Evolutionary conservation across 2,329 filamentous ascomycete species (phyloP), one percentile per base, ranked within the genome.

Genomic region (Penicillium oxalicum): DNA sequence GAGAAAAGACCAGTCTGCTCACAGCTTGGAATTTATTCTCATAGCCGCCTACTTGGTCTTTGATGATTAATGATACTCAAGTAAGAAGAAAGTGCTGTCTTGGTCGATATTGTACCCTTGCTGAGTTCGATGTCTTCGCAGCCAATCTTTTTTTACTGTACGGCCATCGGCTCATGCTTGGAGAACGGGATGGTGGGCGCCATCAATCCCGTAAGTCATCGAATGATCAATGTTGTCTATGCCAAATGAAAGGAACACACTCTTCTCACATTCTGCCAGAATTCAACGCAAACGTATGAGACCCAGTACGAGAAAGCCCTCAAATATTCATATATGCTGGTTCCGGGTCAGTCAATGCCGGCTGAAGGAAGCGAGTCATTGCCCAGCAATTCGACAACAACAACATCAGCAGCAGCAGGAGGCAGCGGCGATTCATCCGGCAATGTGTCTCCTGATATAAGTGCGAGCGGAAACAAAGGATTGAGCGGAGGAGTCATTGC

Each of bases 121-220:
- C 9, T 6, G 3, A n/a, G 11, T 24, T 13, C 12, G 3, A 32
- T 11, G 29, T 7, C 5, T 12, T 2, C 4, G 18, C 32, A 69
- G 24, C 83, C 85, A 0, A 77, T 83, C 12, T 87, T 84, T 63
- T 86, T 79, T 65, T 88, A 88, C 64, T 88, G 84, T 54, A 80
- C 82, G 0, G 84, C 84, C 0, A 76, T 80, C 0, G 77, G 74
- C 0, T 87, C 84, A 2, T 91, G 87, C 60, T 74, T 75, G 3
- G 65, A 70, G 2, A 77, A 84, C 38, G 76, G 80, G 24, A 91
- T 91, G 87, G 77, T 91, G 12, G 87, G 86, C 3, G 84, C 80
- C 1, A 84, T 91, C 56, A 91, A 91, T 60, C 78, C 83, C 5
- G 79, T 83, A 71, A 51, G 73, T 49, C 18, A 11, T 12, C 7